Evolutionary conservation across 306 rosid genomes (phyloP), one percentile per base, ranked within the genome.

Genomic region (Sicyos baderoa): DNA sequence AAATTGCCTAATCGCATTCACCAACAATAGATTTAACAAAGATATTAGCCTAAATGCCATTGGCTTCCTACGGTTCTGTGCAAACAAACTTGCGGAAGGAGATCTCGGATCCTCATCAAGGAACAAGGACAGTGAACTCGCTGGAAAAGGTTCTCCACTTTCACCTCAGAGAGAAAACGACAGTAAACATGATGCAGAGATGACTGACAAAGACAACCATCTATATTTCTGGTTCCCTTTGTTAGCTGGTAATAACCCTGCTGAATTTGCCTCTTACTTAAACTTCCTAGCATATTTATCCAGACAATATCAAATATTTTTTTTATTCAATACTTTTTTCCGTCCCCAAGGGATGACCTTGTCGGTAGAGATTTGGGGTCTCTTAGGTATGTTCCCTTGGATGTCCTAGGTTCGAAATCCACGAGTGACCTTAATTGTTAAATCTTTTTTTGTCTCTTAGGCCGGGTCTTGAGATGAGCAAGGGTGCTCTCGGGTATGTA

Each of bases 181-280:
- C 73, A 88, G 88, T 68, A 88, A 82, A 75, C 86, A 75, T 52
- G 82, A 78, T 51, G 87, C 87, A 51, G 88, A 84, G 86, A 76
- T 84, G 72, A 75, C 80, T 32, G 89, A 82, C 69, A 94, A 86
- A 84, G 95, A 82, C 72, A 87, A 88, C 78, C 95, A 90, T 79
- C 88, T 90, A 76, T 79, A 88, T 87, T 94, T 90, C 75, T 94
- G 99, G 99, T 94, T 94, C 78, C 99, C 99, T 76, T 79, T 94
- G 81, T 78, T 94, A 80, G 95, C 97, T 44, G 99, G 99, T 94
- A 81, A 83, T 83, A 58, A 53, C 42, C 55, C 61, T 67, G 58
- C 75, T 70, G 68, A 75, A 73, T 60, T 66, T 76, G 71, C 35
- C 62, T n/a, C 54, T 74, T 37, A 54, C 54, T 74, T 47, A 7